Evolutionary conservation across 148 eudicot species (phyloP), one percentile per base, ranked within the genome.

Genomic region (Polygonum maritimum): DNA sequence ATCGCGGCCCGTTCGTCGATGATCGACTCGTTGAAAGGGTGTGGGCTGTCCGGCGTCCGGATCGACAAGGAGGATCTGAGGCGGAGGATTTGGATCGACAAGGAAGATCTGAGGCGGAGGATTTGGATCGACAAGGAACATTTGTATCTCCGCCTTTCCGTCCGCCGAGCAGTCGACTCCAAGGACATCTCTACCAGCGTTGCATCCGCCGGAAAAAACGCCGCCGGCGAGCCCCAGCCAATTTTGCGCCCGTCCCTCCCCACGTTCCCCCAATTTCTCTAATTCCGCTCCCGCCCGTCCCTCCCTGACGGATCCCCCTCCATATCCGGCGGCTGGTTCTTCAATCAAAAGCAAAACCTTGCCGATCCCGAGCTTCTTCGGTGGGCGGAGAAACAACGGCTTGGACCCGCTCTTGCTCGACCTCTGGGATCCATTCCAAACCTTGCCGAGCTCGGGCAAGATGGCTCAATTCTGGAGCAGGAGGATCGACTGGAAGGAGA

Each of bases 11-110:
- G 93, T 71, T 71, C 88, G 48, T 87, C 93, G 57, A 40, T 87
- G 73, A 76, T 89, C 36, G 91, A 86, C 22, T 89, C 93, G 0
- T 44, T 89, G 1, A 80, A 77, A 31, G 89, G 83, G 73, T 71
- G 74, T 51, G 76, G 84, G 4, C 39, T 87, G 3, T 36, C 86
- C 4, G 89, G 89, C 4, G 35, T 76, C 0, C 73, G 81, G 26
- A 79, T 87, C 6, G 47, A 45, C 45, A 87, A 79, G 75, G 88
- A 84, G 73, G 88, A 85, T 10, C 80, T 87, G 1, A 55, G 76
- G 55, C 44, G 35, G 67, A 84, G 80, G 78, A 73, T 89, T 5
- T 86, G 80, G 3, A 78, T 87, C 6, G 47, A 45, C 45, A 87
- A 79, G 75, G 88, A 84, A 71, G 88, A 85, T 10, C 80, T 87